phyloP scores from a whole-genome alignment of 139 green algal species.

The Gonium pectorale region DNA sequence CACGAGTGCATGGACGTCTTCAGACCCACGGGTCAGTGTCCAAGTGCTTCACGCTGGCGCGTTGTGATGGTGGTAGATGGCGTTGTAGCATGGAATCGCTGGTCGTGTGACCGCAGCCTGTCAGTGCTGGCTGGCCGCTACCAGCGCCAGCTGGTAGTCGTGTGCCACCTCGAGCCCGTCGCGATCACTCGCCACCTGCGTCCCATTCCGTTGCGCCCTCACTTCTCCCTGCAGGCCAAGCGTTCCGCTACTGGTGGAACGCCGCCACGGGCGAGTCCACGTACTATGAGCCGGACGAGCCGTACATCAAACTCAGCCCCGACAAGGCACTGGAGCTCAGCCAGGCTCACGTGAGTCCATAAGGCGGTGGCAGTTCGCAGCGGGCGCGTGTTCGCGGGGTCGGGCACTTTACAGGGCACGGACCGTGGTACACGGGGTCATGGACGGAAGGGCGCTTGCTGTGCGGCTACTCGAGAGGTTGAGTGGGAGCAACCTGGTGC shows the following conservation, averaged over 20 bases:
- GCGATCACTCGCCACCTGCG: background rate
- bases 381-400: no score
- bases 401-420: no score
- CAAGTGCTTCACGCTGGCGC: background rate
- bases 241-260: constrained; percentile 50
- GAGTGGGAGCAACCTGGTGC: no score
- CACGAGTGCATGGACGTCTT: constrained; percentile 40
- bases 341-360: constrained; percentile 15
- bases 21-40: constrained; percentile 31
- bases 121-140: background rate
- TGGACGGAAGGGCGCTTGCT: no score
- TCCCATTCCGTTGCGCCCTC: background rate
- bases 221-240: constrained; percentile 7
- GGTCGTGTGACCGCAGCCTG: no score
- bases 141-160: no score
- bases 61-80: no score
- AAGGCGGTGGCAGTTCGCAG: no score
- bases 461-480: no score
- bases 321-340: background rate
- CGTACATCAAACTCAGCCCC: constrained; percentile 11
- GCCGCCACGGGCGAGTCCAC: constrained; percentile 21
- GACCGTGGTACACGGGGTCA: no score
- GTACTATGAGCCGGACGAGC: constrained; percentile 43
- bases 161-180: no score
- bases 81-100: no score